Evolutionary conservation across 148 eudicot species (phyloP).

Genomic region (Dysphania ambrosioides): DNA sequence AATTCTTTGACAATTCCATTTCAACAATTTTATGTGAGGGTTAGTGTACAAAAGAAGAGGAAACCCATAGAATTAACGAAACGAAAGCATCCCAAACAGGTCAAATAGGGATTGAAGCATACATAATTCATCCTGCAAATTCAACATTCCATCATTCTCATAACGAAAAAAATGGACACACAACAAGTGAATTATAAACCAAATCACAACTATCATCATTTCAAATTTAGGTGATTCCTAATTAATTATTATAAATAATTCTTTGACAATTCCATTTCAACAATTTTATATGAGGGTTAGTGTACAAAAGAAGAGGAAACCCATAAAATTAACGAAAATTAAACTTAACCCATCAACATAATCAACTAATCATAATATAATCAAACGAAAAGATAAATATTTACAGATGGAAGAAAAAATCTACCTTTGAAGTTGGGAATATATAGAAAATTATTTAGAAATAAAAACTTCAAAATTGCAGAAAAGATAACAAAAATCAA

Average conservation of each 20-base stretch:
- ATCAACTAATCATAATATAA: background rate
- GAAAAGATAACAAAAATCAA: background rate
- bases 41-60: no score
- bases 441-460: no score
- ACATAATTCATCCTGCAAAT: constrained; percentile 40
- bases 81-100: constrained; percentile 28
- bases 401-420: background rate
- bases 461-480: background rate
- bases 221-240: background rate
- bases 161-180: background rate
- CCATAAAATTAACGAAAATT: background rate
- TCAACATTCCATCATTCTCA: background rate
- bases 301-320: background rate
- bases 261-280: no score
- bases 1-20: no score
- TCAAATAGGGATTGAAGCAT: constrained; percentile 25
- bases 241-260: no score
- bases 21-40: no score
- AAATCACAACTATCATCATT: background rate
- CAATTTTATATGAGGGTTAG: background rate
- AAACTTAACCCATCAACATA: constrained; percentile 9
- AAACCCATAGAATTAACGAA: no score
- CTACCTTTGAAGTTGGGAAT: constrained; percentile 7
- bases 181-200: constrained; percentile 2
- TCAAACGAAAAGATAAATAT: background rate